These are phyloP conservation scores for Scutellaria baicalensis DNA, from an alignment of 257 asterid genomes.

Conservation along the genomic window DNA sequence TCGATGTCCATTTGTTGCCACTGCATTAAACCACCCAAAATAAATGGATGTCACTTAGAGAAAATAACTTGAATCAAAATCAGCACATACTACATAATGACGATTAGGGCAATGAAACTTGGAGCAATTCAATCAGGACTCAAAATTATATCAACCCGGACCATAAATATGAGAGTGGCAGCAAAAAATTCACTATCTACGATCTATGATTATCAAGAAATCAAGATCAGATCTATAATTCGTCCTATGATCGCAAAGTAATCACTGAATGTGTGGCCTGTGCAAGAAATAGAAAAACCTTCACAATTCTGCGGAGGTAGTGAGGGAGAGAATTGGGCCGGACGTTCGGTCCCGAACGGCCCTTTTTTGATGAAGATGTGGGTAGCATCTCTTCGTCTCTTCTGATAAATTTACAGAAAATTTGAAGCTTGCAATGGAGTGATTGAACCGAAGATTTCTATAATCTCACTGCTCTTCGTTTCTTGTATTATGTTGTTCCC, in stretches of 20 bases:
- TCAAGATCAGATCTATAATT: neutral
- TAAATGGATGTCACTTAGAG: neutral
- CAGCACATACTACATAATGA: neutral
- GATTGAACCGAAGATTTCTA: neutral
- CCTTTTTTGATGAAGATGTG: neutral
- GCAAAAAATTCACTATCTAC: neutral
- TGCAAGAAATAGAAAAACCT: neutral
- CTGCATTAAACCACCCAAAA: slow-evolving; percentile 31
- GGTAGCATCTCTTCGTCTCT: slow-evolving; percentile 5
- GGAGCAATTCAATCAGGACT: neutral
- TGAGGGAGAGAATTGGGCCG: neutral
- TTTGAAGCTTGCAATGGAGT: neutral
- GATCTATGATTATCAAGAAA: neutral
- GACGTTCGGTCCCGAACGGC: neutral
- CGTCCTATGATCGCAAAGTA: neutral
- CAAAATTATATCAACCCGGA: neutral
- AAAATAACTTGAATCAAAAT: neutral
- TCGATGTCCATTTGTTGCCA: slow-evolving; percentile 95
- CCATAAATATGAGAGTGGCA: neutral
- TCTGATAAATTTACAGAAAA: neutral
- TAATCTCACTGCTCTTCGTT: neutral
- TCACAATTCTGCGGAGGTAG: slow-evolving; percentile 3
- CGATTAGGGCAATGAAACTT: neutral
- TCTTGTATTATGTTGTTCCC: neutral
- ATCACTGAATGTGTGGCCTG: neutral